Evolutionary conservation across 2,329 filamentous ascomycete species (phyloP).

Genomic region (Xylariaceae sp.): DNA sequence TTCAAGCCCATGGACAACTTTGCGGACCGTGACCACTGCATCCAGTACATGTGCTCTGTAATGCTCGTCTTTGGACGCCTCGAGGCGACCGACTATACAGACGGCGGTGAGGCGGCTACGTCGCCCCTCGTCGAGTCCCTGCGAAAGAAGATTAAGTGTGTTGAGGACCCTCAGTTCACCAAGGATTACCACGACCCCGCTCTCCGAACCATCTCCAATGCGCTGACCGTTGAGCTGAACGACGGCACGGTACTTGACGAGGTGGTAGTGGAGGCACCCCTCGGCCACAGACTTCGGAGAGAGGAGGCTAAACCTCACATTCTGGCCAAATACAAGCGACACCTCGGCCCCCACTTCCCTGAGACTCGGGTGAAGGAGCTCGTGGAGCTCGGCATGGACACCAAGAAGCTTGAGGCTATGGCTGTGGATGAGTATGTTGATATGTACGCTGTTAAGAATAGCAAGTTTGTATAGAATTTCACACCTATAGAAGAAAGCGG

Average conservation of each 20-base stretch:
- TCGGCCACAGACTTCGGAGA: constrained; percentile 83
- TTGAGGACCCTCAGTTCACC: constrained; percentile 94
- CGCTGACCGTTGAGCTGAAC: constrained; percentile 87
- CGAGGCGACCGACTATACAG: constrained; percentile 86
- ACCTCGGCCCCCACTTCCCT: constrained; percentile 77
- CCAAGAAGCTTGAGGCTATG: constrained; percentile 69
- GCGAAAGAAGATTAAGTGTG: constrained; percentile 88
- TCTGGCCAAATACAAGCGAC: constrained; percentile 88
- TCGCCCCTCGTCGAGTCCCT: constrained; percentile 86
- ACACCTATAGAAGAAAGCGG: constrained; percentile 2
- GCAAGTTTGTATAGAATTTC: constrained; percentile 45
- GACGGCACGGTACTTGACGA: constrained; percentile 90
- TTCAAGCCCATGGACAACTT: constrained; percentile 99
- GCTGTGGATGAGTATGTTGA: constrained; percentile 92
- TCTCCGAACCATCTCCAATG: constrained; percentile 95
- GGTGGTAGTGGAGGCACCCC: constrained; percentile 85
- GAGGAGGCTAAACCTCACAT: constrained; percentile 99
- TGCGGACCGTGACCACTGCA: constrained; percentile 97
- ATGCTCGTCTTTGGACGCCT: constrained; percentile 96
- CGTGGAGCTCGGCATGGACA: constrained; percentile 70
- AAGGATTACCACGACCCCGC: constrained; percentile 89
- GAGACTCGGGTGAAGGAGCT: constrained; percentile 75
- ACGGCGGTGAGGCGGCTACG: constrained; percentile 86
- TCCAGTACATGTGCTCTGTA: constrained; percentile 97
- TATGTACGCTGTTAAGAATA: constrained; percentile 52